Percentiles rank a stretch among this genome's conserved stretches.
Evolutionary conservation across 257 asterid genomes (phyloP).

Genomic region (Salvia miltiorrhiza): DNA sequence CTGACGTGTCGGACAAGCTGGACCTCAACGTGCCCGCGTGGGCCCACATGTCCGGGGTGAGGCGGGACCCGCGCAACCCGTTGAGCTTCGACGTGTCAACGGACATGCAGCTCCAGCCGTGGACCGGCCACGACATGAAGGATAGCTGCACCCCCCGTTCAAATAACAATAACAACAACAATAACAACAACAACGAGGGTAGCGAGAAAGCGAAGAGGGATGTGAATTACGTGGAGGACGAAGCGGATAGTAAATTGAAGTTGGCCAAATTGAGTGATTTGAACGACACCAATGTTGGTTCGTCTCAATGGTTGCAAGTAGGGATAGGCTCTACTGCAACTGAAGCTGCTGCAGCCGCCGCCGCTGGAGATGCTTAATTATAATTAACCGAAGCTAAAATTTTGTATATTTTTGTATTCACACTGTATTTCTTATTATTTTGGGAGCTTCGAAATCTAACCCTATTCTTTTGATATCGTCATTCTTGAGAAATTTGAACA

Average conservation of each 20-base stretch:
- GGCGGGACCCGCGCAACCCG: conserved; percentile 50
- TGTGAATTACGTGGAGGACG: conserved; percentile 40
- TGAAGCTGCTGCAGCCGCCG: conserved; percentile 27
- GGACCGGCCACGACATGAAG: conserved; percentile 12
- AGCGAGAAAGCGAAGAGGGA: not conserved
- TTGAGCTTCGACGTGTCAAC: conserved; percentile 71
- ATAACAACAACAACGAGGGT: not conserved
- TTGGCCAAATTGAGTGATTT: conserved; percentile 56
- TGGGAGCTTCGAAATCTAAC: conserved; percentile 7
- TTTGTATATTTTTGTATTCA: conserved; percentile 26
- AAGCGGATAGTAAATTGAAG: conserved; percentile 64
- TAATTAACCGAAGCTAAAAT: not conserved
- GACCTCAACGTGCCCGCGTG: conserved; percentile 84
- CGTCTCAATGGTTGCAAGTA: conserved; percentile 83
- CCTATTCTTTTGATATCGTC: not conserved
- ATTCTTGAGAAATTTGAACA: not conserved
- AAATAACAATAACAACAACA: not conserved
- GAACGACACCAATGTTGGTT: conserved; percentile 37
- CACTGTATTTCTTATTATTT: conserved; percentile 9
- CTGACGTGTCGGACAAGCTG: conserved; percentile 33
- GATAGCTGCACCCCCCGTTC: not conserved
- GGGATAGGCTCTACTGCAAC: conserved; percentile 67
- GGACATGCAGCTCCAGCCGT: conserved; percentile 51
- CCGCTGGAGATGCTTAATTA: conserved; percentile 14
- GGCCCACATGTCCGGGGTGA: conserved; percentile 43